These are phyloP conservation scores for Xylariaceae sp. DNA, from an alignment of 2,329 filamentous ascomycete genomes.

Conservation along the genomic window DNA sequence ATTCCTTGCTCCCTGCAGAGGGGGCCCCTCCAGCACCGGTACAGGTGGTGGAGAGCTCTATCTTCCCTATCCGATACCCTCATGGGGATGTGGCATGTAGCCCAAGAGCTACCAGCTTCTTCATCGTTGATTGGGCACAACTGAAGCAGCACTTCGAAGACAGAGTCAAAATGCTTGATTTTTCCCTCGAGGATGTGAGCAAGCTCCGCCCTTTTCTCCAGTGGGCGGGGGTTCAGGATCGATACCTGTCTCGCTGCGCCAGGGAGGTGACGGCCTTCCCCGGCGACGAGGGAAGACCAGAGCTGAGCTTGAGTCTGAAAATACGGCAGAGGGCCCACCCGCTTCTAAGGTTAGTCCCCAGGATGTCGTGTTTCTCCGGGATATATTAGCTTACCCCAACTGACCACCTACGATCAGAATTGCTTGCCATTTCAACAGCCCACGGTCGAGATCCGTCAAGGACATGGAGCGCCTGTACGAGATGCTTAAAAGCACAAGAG, in stretches of 20 bases:
- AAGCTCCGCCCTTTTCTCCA: constrained; percentile 27
- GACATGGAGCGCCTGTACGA: constrained; percentile 21
- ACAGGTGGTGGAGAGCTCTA: not conserved
- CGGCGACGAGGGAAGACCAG: constrained; percentile 20
- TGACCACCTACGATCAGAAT: constrained; percentile 19
- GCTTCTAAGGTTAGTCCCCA: constrained; percentile 27
- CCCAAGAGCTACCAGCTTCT: constrained; percentile 1
- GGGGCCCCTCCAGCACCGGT: not conserved
- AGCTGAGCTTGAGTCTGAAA: no score
- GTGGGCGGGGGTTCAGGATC: constrained; percentile 30
- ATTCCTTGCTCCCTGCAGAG: constrained; percentile 24
- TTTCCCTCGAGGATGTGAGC: constrained; percentile 29
- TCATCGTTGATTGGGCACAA: constrained; percentile 26
- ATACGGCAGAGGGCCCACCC: constrained; percentile 29
- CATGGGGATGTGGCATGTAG: constrained; percentile 14
- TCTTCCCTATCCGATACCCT: constrained; percentile 26
- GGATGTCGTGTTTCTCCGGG: no score
- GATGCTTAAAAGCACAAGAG: constrained; percentile 17
- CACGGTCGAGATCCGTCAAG: constrained; percentile 9
- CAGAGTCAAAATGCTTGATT: constrained; percentile 31
- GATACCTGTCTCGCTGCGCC: constrained; percentile 31
- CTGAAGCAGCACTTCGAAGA: constrained; percentile 24
- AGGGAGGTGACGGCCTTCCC: constrained; percentile 31
- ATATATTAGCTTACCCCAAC: not conserved
- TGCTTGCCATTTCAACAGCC: constrained; percentile 26